Base-by-base conservation (phyloP, 805 yeast genomes). In the Cyberlindnera maclurae region DNA sequence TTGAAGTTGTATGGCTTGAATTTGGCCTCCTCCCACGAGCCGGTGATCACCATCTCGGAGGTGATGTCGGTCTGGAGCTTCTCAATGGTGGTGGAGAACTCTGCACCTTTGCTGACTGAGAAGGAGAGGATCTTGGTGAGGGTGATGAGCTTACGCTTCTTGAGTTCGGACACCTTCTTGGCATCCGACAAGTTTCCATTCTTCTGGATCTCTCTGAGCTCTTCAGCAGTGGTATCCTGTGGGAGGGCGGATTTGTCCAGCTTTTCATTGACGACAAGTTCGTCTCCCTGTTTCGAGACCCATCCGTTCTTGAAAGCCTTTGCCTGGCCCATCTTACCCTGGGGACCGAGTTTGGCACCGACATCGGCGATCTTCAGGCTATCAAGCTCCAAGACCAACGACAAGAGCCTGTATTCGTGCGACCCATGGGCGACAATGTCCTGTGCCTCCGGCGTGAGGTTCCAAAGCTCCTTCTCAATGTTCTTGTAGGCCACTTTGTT, bases 261-360 rank as follows among this genome's bases (percentile, higher is more conserved):
- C 46, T 77, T 64, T 1, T 59, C 65, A 37, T 57, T 75, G 22
- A 84, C 59, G 36, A 85, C 75, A 51, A 90, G 73, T 54, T 72
- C 77, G 51, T 84, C 95, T 41, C 90, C 94, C 42, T 82, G 84
- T 61, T 94, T 93, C 47, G 75, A 67, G 54, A 93, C 80, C 99
- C 99, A 93, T 31, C 95, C 94, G 62, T 89, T 89, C 64, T 88
- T 90, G 75, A 93, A 94, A 13, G 97, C 99, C 55, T 89, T 80
- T 51, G 95, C 95, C 67, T 93, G 98, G 46, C 98, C 99, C 47
- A 90, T 73, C 52, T 81, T 80, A 46, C 97, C 97, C 43, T 77
- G 77, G 37, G 77, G 67, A 40, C 97, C 97, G 64, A 90, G 68
- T 48, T 81, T 73, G 40, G 78, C 59, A 36, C 65, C 65, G 38